Evolutionary conservation across 441 rosid genomes (phyloP).

Genomic region (Gossypium armourianum): DNA sequence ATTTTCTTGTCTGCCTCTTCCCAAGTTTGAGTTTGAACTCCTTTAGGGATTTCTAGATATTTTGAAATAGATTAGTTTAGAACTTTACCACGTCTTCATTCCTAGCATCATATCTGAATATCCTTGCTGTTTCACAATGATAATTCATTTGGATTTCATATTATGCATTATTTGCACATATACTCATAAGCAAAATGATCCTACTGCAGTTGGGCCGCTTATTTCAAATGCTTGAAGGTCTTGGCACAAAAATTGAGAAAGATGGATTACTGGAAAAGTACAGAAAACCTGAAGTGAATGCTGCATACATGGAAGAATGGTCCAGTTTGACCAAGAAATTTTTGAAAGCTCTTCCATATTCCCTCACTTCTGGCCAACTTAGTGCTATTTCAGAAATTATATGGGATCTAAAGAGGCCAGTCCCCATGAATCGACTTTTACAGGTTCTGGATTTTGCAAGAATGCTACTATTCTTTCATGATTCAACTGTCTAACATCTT

Average conservation of each 20-base stretch:
- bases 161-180: neutral
- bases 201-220: conserved; percentile 68
- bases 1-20: neutral
- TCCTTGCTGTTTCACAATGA: neutral
- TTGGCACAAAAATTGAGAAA: conserved; percentile 65
- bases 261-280: conserved; percentile 68
- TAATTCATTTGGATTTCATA: neutral
- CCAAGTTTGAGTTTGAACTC: neutral
- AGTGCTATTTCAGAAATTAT: conserved; percentile 81
- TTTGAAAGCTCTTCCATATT: conserved; percentile 67
- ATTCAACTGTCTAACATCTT: neutral
- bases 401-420: conserved; percentile 79
- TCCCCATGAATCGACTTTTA: conserved; percentile 90
- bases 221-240: conserved; percentile 85
- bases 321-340: conserved; percentile 60
- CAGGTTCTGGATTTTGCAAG: conserved; percentile 45
- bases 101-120: neutral
- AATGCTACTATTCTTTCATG: conserved; percentile 13
- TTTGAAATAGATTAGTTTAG: neutral
- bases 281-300: conserved; percentile 50
- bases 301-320: conserved; percentile 58
- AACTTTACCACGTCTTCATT: neutral
- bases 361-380: conserved; percentile 82
- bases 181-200: conserved; percentile 9
- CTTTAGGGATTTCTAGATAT: neutral